Percentiles rank a stretch among this genome's conserved stretches.
phyloP scores from a whole-genome alignment of 805 yeast genomes.

The Ogataea pilisensis region DNA sequence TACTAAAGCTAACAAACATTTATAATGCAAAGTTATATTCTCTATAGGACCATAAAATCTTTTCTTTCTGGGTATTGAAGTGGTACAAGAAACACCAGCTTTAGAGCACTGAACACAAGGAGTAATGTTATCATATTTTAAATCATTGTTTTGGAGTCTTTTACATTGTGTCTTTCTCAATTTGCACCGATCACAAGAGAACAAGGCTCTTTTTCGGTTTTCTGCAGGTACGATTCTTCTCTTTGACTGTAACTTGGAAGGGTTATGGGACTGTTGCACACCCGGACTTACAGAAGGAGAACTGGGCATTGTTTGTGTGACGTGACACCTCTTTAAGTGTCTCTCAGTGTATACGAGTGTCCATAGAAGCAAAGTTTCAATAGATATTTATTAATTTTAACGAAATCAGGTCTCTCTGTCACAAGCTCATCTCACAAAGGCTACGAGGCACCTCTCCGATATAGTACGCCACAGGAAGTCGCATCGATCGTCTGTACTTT shows the following conservation, averaged over 20 bases:
- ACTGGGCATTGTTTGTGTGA: background rate
- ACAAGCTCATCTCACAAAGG: too few species aligned
- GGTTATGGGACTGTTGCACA: background rate
- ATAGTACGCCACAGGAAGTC: too few species aligned
- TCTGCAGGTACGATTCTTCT: slow-evolving; percentile 36
- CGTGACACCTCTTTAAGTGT: too few species aligned
- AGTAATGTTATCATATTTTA: slow-evolving; percentile 34
- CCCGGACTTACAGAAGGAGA: too few species aligned
- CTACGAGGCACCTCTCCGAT: too few species aligned
- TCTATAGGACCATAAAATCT: slow-evolving; percentile 39
- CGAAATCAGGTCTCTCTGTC: too few species aligned
- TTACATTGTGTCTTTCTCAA: slow-evolving; percentile 40
- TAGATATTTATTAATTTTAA: too few species aligned
- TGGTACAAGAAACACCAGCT: slow-evolving; percentile 36
- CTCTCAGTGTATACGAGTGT: too few species aligned
- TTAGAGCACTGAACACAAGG: slow-evolving; percentile 38
- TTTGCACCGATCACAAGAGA: slow-evolving; percentile 45
- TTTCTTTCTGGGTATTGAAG: slow-evolving; percentile 39
- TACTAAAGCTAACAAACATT: slow-evolving; percentile 35
- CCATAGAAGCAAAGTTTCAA: too few species aligned
- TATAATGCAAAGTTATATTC: slow-evolving; percentile 40
- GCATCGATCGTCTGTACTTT: too few species aligned
- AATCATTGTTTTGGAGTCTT: slow-evolving; percentile 30
- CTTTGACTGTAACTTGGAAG: slow-evolving; percentile 21
- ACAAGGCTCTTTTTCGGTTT: slow-evolving; percentile 38